A percentile compares a stretch with the other conserved stretches of the same genome.
phyloP scores from a whole-genome alignment of 352 stramenopile genomes.

The Globisporangium echinulatum region DNA sequence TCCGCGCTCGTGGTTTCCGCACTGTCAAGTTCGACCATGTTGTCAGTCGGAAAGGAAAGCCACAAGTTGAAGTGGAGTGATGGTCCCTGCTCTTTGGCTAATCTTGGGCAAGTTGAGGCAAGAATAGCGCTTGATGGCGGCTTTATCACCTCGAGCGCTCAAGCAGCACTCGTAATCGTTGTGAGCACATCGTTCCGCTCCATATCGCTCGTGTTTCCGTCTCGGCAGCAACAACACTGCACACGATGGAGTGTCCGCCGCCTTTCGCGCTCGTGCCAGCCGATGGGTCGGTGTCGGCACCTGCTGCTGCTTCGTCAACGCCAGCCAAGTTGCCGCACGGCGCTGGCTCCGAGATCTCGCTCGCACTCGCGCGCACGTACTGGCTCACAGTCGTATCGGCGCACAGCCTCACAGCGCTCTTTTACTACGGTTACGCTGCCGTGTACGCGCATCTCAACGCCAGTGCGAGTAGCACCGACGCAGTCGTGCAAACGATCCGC shows the following conservation, averaged over 20 bases:
- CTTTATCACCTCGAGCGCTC: too few relatives aligned
- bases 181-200: too few relatives aligned
- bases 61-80: too few relatives aligned
- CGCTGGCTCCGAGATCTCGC: constrained; percentile 2
- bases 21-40: too few relatives aligned
- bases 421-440: constrained; percentile 10
- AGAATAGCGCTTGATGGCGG: too few relatives aligned
- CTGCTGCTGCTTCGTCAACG: background rate
- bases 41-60: too few relatives aligned
- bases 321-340: background rate
- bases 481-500: background rate
- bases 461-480: background rate
- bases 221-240: too few relatives aligned
- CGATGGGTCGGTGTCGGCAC: background rate
- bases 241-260: background rate
- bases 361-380: constrained; percentile 6
- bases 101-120: too few relatives aligned
- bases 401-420: constrained; percentile 3
- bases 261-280: constrained; percentile 6
- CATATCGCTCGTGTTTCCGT: too few relatives aligned
- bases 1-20: too few relatives aligned
- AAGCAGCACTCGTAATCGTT: too few relatives aligned
- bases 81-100: too few relatives aligned
- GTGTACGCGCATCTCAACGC: constrained; percentile 6
- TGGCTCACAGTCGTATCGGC: constrained; percentile 2